A percentile compares a stretch with the other conserved stretches of the same genome.
Evolutionary conservation across 768 basidiomycete genomes (phyloP).

Genomic region (Daedalea quercina): DNA sequence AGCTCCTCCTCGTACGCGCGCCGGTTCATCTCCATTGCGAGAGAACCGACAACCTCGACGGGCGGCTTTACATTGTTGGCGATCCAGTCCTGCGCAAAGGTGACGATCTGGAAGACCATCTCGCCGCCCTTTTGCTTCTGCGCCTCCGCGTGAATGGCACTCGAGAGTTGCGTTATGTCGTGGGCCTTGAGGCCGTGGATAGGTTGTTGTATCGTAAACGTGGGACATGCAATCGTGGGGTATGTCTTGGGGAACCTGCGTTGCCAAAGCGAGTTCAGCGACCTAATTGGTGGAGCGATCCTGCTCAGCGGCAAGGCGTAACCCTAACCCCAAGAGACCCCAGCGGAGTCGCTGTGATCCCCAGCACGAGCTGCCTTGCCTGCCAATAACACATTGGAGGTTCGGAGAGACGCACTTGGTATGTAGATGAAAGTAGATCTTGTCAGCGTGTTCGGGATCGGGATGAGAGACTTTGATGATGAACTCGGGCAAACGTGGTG

Average conservation of each 20-base stretch:
- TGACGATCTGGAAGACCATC: conserved; percentile 76
- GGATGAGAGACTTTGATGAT: conserved; percentile 67
- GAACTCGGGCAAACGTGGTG: conserved; percentile 67
- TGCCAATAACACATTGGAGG: neutral
- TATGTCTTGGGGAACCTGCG: conserved; percentile 77
- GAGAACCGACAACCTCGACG: conserved; percentile 56
- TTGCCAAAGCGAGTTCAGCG: neutral
- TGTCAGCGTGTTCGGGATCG: conserved; percentile 44
- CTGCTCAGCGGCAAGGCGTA: neutral
- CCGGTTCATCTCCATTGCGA: conserved; percentile 73
- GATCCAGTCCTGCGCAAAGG: conserved; percentile 68
- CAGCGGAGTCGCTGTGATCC: no score
- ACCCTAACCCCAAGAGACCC: no score
- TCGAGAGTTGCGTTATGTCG: conserved; percentile 50
- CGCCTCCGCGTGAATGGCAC: conserved; percentile 58
- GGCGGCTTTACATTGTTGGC: conserved; percentile 47
- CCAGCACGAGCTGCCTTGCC: neutral
- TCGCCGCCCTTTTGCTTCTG: conserved; percentile 61
- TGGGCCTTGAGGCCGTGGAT: conserved; percentile 50
- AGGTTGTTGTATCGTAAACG: conserved; percentile 63
- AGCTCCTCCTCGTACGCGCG: conserved; percentile 66
- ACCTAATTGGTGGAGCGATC: neutral
- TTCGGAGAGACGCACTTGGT: conserved; percentile 59
- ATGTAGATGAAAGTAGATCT: conserved; percentile 60
- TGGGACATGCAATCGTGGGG: conserved; percentile 63